phyloP scores from a whole-genome alignment of 2,329 filamentous ascomycete species.

The Fusarium brevicatenulatum region DNA sequence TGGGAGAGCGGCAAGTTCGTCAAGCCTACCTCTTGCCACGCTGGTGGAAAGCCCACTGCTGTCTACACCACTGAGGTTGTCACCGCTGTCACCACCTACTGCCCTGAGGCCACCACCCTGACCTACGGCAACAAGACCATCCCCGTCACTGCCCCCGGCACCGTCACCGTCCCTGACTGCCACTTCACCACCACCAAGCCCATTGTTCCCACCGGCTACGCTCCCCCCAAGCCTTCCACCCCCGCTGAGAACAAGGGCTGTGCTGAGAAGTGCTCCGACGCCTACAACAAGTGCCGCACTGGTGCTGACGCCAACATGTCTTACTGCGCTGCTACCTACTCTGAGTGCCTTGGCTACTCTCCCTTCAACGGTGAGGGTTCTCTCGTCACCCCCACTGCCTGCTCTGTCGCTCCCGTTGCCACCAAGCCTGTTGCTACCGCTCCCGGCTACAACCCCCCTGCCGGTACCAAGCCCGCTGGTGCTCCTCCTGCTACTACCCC shows the following conservation, averaged over 20 bases:
- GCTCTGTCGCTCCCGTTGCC: slow-evolving; percentile 24
- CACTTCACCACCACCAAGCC: slow-evolving; percentile 22
- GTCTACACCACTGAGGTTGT: slow-evolving; percentile 29
- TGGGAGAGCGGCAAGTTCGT: slow-evolving; percentile 27
- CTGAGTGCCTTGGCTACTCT: slow-evolving; percentile 16
- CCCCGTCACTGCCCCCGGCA: slow-evolving; percentile 28
- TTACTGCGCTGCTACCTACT: slow-evolving; percentile 1
- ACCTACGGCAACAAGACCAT: slow-evolving; percentile 47
- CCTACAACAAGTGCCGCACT: slow-evolving; percentile 5
- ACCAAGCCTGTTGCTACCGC: slow-evolving; percentile 3
- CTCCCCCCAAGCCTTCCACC: slow-evolving; percentile 27
- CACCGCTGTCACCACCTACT: slow-evolving; percentile 52
- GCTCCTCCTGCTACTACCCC: slow-evolving; percentile 7
- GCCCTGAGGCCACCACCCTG: slow-evolving; percentile 45
- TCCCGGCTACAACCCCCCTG: neutral
- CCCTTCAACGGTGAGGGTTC: slow-evolving; percentile 16
- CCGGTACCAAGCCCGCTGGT: neutral
- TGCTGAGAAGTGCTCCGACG: slow-evolving; percentile 13
- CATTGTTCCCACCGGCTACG: slow-evolving; percentile 31
- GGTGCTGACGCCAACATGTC: neutral
- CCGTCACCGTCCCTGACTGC: slow-evolving; percentile 22
- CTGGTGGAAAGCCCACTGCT: slow-evolving; percentile 55
- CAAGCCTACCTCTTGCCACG: slow-evolving; percentile 51
- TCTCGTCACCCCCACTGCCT: slow-evolving; percentile 32
- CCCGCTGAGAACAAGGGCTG: slow-evolving; percentile 21